phyloP scores from a whole-genome alignment of 2,329 filamentous ascomycete genomes.

The Xylariaceae sp. region DNA sequence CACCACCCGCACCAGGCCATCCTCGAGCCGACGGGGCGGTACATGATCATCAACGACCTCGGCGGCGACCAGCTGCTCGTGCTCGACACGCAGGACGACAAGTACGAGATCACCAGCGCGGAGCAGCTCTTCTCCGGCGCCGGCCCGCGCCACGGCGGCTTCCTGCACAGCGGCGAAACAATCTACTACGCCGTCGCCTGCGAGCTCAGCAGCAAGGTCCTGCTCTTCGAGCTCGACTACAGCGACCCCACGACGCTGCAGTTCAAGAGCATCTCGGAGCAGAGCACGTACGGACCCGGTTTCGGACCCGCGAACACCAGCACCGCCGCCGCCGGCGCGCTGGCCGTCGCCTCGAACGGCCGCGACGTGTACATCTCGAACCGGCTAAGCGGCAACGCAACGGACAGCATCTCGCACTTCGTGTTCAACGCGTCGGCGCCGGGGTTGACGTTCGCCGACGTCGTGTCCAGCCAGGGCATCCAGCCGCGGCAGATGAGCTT shows the following conservation, averaged over 20 bases:
- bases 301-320: slow-evolving; percentile 35
- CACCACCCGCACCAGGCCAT: slow-evolving; percentile 46
- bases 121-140: slow-evolving; percentile 38
- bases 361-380: slow-evolving; percentile 50
- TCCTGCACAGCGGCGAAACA: slow-evolving; percentile 37
- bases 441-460: slow-evolving; percentile 22
- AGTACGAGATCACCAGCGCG: slow-evolving; percentile 37
- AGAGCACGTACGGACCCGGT: slow-evolving; percentile 40
- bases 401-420: slow-evolving; percentile 48
- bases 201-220: slow-evolving; percentile 44
- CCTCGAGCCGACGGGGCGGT: slow-evolving; percentile 47
- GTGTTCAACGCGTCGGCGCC: slow-evolving; percentile 24
- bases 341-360: slow-evolving; percentile 41
- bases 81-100: slow-evolving; percentile 41
- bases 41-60: slow-evolving; percentile 47
- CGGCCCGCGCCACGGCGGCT: slow-evolving; percentile 50
- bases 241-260: slow-evolving; percentile 31
- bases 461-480: slow-evolving; percentile 27
- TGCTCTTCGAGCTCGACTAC: slow-evolving; percentile 43
- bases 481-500: slow-evolving; percentile 47
- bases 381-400: slow-evolving; percentile 43
- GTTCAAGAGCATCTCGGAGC: slow-evolving; percentile 36
- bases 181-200: slow-evolving; percentile 47
- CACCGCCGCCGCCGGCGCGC: slow-evolving; percentile 43
- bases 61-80: slow-evolving; percentile 47